These are phyloP conservation scores for Rhazya stricta DNA, from an alignment of 257 asterid genomes.

Conservation along the genomic window DNA sequence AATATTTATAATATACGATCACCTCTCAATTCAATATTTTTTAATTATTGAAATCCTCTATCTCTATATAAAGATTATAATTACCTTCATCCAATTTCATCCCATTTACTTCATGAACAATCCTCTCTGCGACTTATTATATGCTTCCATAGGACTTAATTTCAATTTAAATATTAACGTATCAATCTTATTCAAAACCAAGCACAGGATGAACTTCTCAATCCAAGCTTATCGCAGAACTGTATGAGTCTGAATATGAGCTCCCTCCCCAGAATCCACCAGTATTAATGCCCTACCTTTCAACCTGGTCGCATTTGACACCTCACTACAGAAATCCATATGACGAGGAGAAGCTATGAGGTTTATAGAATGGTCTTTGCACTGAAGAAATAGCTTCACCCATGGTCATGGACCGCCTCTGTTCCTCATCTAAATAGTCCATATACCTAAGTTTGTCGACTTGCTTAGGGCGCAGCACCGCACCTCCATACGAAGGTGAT, in stretches of 20 bases:
- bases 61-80: too few species aligned
- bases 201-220: conserved; percentile 76
- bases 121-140: conserved; percentile 62
- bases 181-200: conserved; percentile 84
- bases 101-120: conserved; percentile 84
- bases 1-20: too few species aligned
- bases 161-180: conserved; percentile 65
- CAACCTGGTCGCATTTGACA: conserved; percentile 91
- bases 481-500: conserved; percentile 88
- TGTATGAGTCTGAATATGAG: conserved; percentile 95
- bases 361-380: conserved; percentile 48
- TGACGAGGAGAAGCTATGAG: conserved; percentile 95
- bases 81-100: too few species aligned
- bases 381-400: conserved; percentile 72
- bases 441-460: conserved; percentile 90
- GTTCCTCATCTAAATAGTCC: conserved; percentile 97
- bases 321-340: conserved; percentile 98
- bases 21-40: too few species aligned
- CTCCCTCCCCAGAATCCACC: conserved; percentile 94
- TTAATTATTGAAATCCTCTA: too few species aligned
- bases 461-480: conserved; percentile 91
- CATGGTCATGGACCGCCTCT: conserved; percentile 95
- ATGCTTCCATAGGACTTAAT: conserved; percentile 86
- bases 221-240: conserved; percentile 93
- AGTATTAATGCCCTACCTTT: conserved; percentile 87